Evolutionary conservation across 208 protist species (phyloP).

Genomic region (Balamuthia mandrillaris): DNA sequence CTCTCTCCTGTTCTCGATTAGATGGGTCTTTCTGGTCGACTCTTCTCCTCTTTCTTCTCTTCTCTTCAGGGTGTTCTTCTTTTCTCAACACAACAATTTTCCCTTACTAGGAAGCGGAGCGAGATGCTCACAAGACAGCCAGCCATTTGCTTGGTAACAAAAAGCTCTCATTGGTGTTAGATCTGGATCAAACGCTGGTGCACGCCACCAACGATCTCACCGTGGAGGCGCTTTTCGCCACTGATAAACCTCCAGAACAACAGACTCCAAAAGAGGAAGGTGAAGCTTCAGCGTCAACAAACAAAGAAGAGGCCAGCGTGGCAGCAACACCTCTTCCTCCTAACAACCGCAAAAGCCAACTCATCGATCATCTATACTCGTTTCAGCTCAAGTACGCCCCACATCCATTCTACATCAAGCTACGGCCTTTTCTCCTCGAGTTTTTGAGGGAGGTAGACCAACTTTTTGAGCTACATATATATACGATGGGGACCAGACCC

Average conservation of each 20-base stretch:
- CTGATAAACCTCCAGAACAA: neutral
- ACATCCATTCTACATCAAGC: neutral
- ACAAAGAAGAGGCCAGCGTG: neutral
- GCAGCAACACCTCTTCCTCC: no score
- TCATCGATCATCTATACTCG: neutral
- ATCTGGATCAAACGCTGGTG: constrained; percentile 64
- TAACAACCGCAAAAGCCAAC: neutral
- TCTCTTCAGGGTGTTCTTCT: no score
- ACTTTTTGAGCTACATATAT: constrained; percentile 70
- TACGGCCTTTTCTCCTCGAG: constrained; percentile 42
- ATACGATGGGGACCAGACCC: constrained; percentile 63
- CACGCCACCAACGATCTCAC: constrained; percentile 44
- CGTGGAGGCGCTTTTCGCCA: neutral
- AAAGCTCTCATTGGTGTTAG: constrained; percentile 57
- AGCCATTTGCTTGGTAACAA: constrained; percentile 21
- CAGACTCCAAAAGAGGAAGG: neutral
- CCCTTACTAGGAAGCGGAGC: constrained; percentile 38
- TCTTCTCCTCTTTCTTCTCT: no score
- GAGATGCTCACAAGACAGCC: constrained; percentile 22
- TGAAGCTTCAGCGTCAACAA: neutral
- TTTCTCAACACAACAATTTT: no score
- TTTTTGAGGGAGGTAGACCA: constrained; percentile 48
- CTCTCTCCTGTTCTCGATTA: no score
- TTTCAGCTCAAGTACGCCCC: constrained; percentile 16
- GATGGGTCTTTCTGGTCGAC: no score